phyloP scores from a whole-genome alignment of 768 basidiomycete species.

The Cantharellus cinnabarinus region DNA sequence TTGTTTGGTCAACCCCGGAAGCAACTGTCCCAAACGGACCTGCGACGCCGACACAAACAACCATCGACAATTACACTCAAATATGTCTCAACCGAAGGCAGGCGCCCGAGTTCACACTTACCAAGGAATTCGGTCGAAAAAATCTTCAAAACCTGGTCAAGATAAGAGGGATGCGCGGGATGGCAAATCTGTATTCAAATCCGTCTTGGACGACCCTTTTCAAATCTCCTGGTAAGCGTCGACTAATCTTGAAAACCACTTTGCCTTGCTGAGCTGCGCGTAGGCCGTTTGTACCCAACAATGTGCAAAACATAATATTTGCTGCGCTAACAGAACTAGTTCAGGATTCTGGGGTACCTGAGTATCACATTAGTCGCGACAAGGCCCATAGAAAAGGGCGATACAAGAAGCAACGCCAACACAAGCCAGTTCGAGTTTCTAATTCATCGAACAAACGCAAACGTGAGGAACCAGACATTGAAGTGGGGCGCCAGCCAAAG shows the following conservation, averaged over 20 bases:
- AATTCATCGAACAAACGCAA: background rate
- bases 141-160: background rate
- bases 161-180: conserved; percentile 18
- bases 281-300: conserved; percentile 44
- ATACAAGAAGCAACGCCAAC: background rate
- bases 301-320: conserved; percentile 41
- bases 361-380: conserved; percentile 20
- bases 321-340: conserved; percentile 30
- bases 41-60: too few relatives aligned
- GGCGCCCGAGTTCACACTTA: too few relatives aligned
- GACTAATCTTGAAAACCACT: too few relatives aligned
- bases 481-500: too few relatives aligned
- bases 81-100: too few relatives aligned
- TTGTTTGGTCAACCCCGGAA: too few relatives aligned
- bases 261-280: background rate
- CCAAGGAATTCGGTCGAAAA: too few relatives aligned
- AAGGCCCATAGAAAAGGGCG: conserved; percentile 24
- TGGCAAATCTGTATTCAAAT: conserved; percentile 44
- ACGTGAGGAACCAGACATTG: background rate
- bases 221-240: conserved; percentile 32
- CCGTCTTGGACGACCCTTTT: conserved; percentile 54
- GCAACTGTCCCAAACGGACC: too few relatives aligned
- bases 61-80: too few relatives aligned
- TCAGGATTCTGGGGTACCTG: conserved; percentile 23
- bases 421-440: too few relatives aligned